phyloP scores from a whole-genome alignment of 208 protist genomes.

The Trypanosomatidae sp. region DNA sequence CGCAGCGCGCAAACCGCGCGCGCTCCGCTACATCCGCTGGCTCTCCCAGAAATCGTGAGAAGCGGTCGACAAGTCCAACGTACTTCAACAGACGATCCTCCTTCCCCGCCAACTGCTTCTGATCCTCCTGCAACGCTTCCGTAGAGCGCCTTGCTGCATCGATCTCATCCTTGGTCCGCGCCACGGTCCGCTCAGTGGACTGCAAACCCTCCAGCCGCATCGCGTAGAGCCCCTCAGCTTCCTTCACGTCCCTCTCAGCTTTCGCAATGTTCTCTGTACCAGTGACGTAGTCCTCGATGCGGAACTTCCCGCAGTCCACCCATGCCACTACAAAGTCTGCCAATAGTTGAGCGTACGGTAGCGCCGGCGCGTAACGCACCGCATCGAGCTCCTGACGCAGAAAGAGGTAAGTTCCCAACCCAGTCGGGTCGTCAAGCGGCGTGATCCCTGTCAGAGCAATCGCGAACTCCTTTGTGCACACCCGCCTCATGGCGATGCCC shows the following conservation, averaged over 20 bases:
- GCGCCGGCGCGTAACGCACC: constrained; percentile 45
- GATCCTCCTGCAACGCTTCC: constrained; percentile 27
- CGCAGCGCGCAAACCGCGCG: constrained; percentile 27
- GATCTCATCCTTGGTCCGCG: constrained; percentile 12
- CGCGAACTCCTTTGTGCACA: constrained; percentile 42
- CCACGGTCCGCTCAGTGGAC: constrained; percentile 10
- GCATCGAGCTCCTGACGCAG: constrained; percentile 40
- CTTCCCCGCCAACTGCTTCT: constrained; percentile 21
- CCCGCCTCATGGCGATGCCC: constrained; percentile 37
- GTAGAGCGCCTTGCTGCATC: constrained; percentile 21
- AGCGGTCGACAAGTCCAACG: constrained; percentile 66
- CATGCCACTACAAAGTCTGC: constrained; percentile 55
- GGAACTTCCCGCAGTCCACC: constrained; percentile 34
- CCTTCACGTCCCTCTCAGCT: not conserved
- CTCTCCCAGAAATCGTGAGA: constrained; percentile 41
- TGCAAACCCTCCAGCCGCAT: constrained; percentile 10
- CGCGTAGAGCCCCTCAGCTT: constrained; percentile 8
- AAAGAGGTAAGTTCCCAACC: constrained; percentile 17
- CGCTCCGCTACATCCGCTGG: constrained; percentile 26
- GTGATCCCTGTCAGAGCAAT: constrained; percentile 29
- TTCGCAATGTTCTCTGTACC: constrained; percentile 3
- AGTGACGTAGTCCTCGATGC: constrained; percentile 11
- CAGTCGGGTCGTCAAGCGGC: constrained; percentile 3
- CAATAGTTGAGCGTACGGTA: constrained; percentile 46
- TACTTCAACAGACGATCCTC: constrained; percentile 49